Percentiles rank a stretch among this genome's conserved stretches.
Evolutionary conservation across 78 protist species (phyloP).

Genomic region (Guillardia theta): DNA sequence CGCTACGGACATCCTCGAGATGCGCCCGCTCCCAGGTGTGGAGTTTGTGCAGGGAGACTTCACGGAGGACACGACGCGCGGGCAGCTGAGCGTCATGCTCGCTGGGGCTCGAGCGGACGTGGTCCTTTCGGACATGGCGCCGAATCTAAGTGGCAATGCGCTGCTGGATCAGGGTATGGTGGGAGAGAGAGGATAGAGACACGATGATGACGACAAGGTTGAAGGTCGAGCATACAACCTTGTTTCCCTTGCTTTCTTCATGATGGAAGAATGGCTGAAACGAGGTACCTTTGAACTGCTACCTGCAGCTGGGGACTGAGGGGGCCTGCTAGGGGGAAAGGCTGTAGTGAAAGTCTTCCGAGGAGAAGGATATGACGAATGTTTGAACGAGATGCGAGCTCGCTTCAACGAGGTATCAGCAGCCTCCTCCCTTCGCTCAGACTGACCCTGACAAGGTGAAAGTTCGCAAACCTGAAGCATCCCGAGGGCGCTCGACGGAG

Average conservation of each 20-base stretch:
- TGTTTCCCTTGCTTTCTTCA: too few species aligned
- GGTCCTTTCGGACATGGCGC: conserved; percentile 37
- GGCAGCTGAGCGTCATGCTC: neutral
- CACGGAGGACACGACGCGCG: neutral
- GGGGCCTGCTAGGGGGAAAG: too few species aligned
- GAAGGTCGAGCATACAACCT: too few species aligned
- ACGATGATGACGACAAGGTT: too few species aligned
- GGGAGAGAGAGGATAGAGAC: too few species aligned
- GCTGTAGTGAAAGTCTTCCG: too few species aligned
- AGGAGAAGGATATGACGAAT: neutral
- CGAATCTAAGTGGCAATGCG: neutral
- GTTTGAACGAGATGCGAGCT: neutral
- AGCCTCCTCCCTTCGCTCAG: too few species aligned
- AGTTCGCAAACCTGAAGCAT: neutral
- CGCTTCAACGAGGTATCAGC: neutral
- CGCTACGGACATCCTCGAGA: neutral
- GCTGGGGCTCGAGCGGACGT: conserved; percentile 3
- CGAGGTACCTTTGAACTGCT: too few species aligned
- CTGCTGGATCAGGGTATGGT: neutral
- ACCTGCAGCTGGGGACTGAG: too few species aligned
- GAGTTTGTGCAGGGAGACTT: neutral
- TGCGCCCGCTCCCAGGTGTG: neutral
- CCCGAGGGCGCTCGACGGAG: neutral
- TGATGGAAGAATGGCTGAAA: too few species aligned
- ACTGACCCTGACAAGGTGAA: too few species aligned